Conservation (phyloP, 495 filamentous ascomycete genomes). For the Neurospora pannonica region DNA sequence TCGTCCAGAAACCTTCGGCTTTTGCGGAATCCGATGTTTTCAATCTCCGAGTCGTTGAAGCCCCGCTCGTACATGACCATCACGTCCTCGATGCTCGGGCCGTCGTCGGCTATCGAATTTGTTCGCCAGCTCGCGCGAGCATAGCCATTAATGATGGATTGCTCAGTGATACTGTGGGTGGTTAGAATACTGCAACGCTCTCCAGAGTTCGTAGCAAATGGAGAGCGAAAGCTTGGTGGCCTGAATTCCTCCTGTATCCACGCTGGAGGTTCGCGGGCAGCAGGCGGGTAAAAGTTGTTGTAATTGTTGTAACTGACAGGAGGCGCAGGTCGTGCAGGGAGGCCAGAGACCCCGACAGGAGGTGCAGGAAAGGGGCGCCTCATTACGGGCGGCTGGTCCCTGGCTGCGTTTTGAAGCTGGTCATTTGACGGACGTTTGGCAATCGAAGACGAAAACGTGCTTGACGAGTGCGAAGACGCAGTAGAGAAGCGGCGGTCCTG, state of each 20-base stretch:
- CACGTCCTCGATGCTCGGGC: constrained; percentile 81
- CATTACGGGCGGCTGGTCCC: neutral
- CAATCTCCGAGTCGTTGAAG: constrained; percentile 51
- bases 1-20: constrained; percentile 24
- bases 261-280: neutral
- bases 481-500: constrained; percentile 32
- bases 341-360: neutral
- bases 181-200: constrained; percentile 76
- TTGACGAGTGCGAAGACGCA: constrained; percentile 38
- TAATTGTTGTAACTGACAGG: neutral
- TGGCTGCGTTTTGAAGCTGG: constrained; percentile 14
- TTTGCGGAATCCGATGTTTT: constrained; percentile 21
- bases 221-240: neutral
- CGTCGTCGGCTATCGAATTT: constrained; percentile 52
- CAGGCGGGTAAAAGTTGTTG: neutral
- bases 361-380: neutral
- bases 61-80: constrained; percentile 89
- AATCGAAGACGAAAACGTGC: constrained; percentile 29
- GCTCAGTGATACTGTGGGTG: constrained; percentile 57
- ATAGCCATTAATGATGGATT: constrained; percentile 40
- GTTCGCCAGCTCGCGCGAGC: constrained; percentile 39
- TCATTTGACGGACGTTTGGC: constrained; percentile 26
- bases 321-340: neutral
- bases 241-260: neutral
- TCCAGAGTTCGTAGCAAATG: constrained; percentile 1